Base-by-base conservation (phyloP, 1,139 yeast species). In the Lipomyces yarrowii region DNA sequence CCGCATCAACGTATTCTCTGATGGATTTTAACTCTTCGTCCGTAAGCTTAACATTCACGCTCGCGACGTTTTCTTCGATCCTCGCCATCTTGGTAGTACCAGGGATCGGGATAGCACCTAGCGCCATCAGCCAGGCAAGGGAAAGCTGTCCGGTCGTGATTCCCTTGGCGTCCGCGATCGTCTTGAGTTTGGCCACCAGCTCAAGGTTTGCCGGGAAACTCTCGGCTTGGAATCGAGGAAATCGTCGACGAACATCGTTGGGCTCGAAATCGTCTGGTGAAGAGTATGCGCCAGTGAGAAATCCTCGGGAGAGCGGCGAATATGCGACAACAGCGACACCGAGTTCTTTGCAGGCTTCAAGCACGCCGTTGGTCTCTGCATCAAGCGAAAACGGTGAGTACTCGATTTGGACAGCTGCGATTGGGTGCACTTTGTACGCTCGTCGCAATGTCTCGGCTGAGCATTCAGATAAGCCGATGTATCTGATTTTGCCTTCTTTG, bases 401-500 rank as follows among this genome's bases (percentile, higher is more conserved):
- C 56, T 70, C 72, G 52, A 69, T 64, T 65, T 70, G 72, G n/a
- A 68, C 68, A 2, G 72, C 72, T 11, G 69, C 46, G 55, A 70
- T 62, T n/a, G 71, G 72, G 62, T 70, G 71, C 18, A 70, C 68
- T 35, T 61, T 63, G 59, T 64, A 59, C 11, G 72, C 72, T n/a
- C 71, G 68, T 13, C 71, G 65, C 26, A 70, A 53, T 3, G 72
- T 70, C 33, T 60, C 64, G 26, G 70, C 72, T 13, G 70, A 67
- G 55, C 70, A 69, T 62, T 70, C 72, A 15, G 72, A 70, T 11
- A 70, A 62, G n/a, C 72, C 72, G 8, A 69, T 26, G 61, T 68
- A 57, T 57, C 65, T 66, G 56, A 69, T 63, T 59, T 70, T 70
- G 23, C 71, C 72, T n/a, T 64, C 70, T 62, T 68, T 64, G 54